A percentile compares a stretch with the other conserved stretches of the same genome.
These are phyloP conservation scores for Furcasterigmium sp. DNA, from an alignment of 2,329 filamentous ascomycete species.

Conservation along the genomic window DNA sequence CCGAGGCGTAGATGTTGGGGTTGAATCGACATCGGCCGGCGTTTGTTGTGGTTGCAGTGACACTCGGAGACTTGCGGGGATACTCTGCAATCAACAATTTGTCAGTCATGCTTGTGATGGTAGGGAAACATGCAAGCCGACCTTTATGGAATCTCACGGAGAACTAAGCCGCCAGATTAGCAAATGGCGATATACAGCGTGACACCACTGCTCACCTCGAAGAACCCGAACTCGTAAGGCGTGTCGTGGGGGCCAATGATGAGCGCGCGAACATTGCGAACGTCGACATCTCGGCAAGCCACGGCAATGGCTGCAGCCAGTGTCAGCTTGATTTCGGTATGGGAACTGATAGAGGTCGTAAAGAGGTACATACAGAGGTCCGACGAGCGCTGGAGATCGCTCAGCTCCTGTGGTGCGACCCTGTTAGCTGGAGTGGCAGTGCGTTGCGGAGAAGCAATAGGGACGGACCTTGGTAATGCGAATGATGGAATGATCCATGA, in stretches of 20 bases:
- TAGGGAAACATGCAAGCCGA: conserved; percentile 23
- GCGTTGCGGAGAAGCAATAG: background rate
- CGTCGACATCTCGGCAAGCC: conserved; percentile 80
- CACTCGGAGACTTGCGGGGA: conserved; percentile 59
- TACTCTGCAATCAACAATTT: conserved; percentile 58
- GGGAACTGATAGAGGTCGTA: background rate
- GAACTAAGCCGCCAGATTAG: conserved; percentile 60
- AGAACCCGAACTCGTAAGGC: conserved; percentile 96
- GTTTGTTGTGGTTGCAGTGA: conserved; percentile 78
- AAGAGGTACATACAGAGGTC: conserved; percentile 65
- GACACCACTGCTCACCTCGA: conserved; percentile 76
- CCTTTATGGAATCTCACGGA: conserved; percentile 70
- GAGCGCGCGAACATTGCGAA: conserved; percentile 79
- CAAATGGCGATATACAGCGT: too few species aligned
- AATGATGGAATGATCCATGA: conserved; percentile 83
- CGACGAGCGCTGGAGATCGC: conserved; percentile 74
- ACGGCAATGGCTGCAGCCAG: conserved; percentile 67
- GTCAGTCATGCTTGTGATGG: conserved; percentile 5
- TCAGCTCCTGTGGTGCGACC: conserved; percentile 62
- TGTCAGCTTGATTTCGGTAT: background rate
- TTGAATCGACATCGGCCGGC: conserved; percentile 86
- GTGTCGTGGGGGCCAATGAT: conserved; percentile 92
- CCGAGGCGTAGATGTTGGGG: conserved; percentile 88
- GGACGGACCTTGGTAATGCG: conserved; percentile 74
- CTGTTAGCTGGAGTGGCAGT: background rate